These are phyloP conservation scores for Paxillus ammoniavirescens DNA, from an alignment of 768 basidiomycete species.

Conservation along the genomic window DNA sequence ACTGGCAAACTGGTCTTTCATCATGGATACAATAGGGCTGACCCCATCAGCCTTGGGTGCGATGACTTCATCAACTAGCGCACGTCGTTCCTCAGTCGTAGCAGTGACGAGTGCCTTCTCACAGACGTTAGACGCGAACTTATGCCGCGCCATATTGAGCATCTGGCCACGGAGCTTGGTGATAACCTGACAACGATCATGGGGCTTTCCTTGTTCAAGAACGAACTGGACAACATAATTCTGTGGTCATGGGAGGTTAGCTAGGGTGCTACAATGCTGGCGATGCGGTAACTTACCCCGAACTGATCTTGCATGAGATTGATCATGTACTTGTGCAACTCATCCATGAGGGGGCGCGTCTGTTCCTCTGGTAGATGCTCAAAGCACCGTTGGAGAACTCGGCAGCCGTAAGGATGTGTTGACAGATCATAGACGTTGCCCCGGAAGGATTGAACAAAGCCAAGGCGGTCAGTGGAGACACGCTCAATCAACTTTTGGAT, in stretches of 20 bases:
- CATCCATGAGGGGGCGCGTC: conserved; percentile 73
- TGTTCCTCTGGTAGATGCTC: conserved; percentile 75
- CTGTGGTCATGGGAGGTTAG: conserved; percentile 37
- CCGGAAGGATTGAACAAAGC: conserved; percentile 72
- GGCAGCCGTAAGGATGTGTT: conserved; percentile 90
- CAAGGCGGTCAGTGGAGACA: conserved; percentile 71
- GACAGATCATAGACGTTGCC: conserved; percentile 80
- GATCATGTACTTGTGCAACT: conserved; percentile 69
- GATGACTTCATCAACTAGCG: conserved; percentile 83
- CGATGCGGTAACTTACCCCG: conserved; percentile 54
- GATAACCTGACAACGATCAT: conserved; percentile 69
- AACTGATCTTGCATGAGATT: conserved; percentile 89
- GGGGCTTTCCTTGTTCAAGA: conserved; percentile 71
- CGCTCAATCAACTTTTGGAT: conserved; percentile 87
- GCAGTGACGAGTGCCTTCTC: conserved; percentile 83
- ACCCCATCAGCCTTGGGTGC: conserved; percentile 59
- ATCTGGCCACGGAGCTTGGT: conserved; percentile 74
- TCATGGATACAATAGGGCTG: conserved; percentile 64
- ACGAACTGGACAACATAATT: conserved; percentile 97
- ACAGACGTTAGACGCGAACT: conserved; percentile 95
- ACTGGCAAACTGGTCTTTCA: conserved; percentile 92
- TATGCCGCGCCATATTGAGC: conserved; percentile 77
- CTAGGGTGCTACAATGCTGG: background rate
- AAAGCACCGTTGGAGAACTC: conserved; percentile 91
- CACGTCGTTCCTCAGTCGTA: conserved; percentile 58